Evolutionary conservation across 1,284 basidiomycete genomes (phyloP).

Genomic region (Porogramme epimiltina): DNA sequence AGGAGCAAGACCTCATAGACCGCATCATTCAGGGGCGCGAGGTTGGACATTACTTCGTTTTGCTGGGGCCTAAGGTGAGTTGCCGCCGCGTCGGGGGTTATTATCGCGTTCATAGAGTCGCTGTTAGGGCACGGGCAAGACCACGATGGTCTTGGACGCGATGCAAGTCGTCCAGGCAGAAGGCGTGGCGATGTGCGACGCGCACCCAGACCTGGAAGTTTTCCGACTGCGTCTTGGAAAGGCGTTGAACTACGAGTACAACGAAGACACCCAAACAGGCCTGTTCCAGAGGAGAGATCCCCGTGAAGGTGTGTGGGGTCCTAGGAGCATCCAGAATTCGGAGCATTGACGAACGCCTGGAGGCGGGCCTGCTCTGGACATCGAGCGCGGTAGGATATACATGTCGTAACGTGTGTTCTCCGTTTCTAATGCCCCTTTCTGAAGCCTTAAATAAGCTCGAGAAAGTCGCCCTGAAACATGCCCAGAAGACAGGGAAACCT

Average conservation of each 20-base stretch:
- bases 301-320: constrained; percentile 56
- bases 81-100: neutral
- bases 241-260: constrained; percentile 76
- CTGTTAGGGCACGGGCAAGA: constrained; percentile 64
- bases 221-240: constrained; percentile 84
- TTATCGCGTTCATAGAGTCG: neutral
- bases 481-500: constrained; percentile 60
- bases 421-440: neutral
- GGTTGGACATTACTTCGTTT: constrained; percentile 72
- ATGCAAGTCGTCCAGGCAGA: constrained; percentile 78
- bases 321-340: neutral
- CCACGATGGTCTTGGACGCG: constrained; percentile 80
- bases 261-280: constrained; percentile 79
- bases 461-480: constrained; percentile 77
- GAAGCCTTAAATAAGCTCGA: constrained; percentile 81
- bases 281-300: constrained; percentile 84
- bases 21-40: constrained; percentile 75
- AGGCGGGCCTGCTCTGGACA: constrained; percentile 80
- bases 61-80: constrained; percentile 74
- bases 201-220: constrained; percentile 70
- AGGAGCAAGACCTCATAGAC: constrained; percentile 78
- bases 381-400: constrained; percentile 66
- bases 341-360: constrained; percentile 1
- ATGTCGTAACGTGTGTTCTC: too few species aligned
- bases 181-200: constrained; percentile 56